These are phyloP conservation scores for Gentiana dahurica DNA, from an alignment of 257 asterid genomes.

Conservation along the genomic window DNA sequence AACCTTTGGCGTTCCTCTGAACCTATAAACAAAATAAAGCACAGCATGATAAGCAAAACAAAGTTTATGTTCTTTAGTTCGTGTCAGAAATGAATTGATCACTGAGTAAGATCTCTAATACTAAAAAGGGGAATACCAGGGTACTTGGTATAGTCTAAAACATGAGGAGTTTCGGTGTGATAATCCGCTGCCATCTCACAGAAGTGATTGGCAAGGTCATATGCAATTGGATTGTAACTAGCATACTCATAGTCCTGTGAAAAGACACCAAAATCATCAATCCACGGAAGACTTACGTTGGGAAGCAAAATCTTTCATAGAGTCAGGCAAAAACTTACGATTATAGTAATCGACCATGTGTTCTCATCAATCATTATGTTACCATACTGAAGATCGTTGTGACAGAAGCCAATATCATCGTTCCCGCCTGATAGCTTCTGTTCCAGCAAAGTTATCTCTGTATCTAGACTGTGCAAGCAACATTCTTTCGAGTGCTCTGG, in stretches of 20 bases:
- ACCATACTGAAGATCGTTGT: conserved; percentile 95
- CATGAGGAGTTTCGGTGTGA: conserved; percentile 80
- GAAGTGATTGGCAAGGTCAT: conserved; percentile 93
- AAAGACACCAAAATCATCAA: neutral
- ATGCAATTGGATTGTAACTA: conserved; percentile 82
- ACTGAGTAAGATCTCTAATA: neutral
- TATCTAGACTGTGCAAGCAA: conserved; percentile 34
- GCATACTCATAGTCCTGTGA: conserved; percentile 85
- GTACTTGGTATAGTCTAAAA: conserved; percentile 65
- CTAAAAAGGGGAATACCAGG: conserved; percentile 42
- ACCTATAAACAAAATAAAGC: conserved; percentile 28
- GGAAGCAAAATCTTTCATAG: no score
- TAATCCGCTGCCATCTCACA: conserved; percentile 96
- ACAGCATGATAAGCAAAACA: neutral
- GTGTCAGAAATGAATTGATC: no score
- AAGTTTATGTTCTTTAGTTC: neutral
- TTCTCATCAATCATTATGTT: conserved; percentile 76
- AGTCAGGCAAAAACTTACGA: conserved; percentile 32
- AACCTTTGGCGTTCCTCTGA: conserved; percentile 63
- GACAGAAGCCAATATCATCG: conserved; percentile 72
- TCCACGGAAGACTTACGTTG: no score
- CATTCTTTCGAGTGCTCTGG: conserved; percentile 40
- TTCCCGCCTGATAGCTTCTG: conserved; percentile 30
- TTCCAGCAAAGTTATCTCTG: conserved; percentile 46
- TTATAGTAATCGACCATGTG: conserved; percentile 41